Percentiles rank a stretch among this genome's conserved stretches.
Evolutionary conservation across 2,329 filamentous ascomycete genomes (phyloP).

Genomic region (Dactylonectria macrodidyma): DNA sequence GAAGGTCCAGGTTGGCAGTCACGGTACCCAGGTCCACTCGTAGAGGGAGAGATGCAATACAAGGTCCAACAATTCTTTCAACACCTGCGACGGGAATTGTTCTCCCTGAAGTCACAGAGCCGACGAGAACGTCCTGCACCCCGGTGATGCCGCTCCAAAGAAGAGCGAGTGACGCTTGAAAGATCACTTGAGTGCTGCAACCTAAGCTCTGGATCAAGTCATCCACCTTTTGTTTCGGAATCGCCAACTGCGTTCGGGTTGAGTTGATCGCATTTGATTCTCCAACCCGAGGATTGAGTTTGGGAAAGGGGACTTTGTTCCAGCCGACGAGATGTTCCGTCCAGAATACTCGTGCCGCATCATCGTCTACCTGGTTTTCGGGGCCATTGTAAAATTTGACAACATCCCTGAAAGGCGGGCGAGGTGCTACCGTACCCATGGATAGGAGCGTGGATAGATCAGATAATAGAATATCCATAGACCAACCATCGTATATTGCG

Average conservation of each 20-base stretch:
- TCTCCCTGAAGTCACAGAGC: constrained; percentile 86
- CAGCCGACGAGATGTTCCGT: constrained; percentile 73
- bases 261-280: constrained; percentile 33
- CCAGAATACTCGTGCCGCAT: constrained; percentile 76
- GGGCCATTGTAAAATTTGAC: constrained; percentile 61
- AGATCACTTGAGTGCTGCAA: constrained; percentile 78
- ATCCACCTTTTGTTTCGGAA: constrained; percentile 44
- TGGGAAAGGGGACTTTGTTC: constrained; percentile 70
- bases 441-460: constrained; percentile 73
- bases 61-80: constrained; percentile 84
- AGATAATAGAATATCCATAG: constrained; percentile 79
- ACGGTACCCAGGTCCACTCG: constrained; percentile 72
- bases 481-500: constrained; percentile 94
- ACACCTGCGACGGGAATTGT: constrained; percentile 79
- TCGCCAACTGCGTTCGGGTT: constrained; percentile 29
- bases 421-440: constrained; percentile 45
- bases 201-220: constrained; percentile 56
- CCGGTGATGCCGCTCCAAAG: constrained; percentile 77
- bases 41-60: constrained; percentile 81
- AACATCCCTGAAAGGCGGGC: constrained; percentile 75
- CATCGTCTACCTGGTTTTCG: constrained; percentile 46
- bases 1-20: constrained; percentile 70
- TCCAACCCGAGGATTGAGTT: constrained; percentile 53
- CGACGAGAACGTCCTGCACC: constrained; percentile 77
- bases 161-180: constrained; percentile 80